A percentile compares a stretch with the other conserved stretches of the same genome.
Conservation (phyloP, 805 yeast genomes). For the Wickerhamiella azymoides region DNA sequence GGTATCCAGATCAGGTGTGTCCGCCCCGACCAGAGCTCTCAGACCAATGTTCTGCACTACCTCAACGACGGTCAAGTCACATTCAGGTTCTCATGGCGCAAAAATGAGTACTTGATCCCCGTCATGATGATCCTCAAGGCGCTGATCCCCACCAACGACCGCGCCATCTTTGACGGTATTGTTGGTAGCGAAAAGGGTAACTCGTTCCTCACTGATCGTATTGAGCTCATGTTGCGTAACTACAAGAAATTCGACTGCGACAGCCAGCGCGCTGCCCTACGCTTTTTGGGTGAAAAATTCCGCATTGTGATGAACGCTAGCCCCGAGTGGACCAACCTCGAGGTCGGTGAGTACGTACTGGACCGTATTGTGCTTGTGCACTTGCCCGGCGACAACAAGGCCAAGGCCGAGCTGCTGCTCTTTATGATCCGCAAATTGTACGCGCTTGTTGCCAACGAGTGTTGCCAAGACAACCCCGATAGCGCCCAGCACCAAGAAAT, state of each 20-base stretch:
- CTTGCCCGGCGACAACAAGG: slow-evolving; percentile 45
- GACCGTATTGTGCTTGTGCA: slow-evolving; percentile 82
- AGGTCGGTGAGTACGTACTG: slow-evolving; percentile 78
- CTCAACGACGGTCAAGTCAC: slow-evolving; percentile 92
- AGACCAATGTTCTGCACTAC: slow-evolving; percentile 93
- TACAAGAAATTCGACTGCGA: slow-evolving; percentile 69
- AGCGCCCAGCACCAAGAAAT: slow-evolving; percentile 98
- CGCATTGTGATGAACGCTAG: slow-evolving; percentile 85
- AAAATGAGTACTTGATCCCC: slow-evolving; percentile 88
- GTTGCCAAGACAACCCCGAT: slow-evolving; percentile 96
- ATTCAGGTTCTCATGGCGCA: slow-evolving; percentile 93
- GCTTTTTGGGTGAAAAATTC: slow-evolving; percentile 90
- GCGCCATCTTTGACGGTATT: slow-evolving; percentile 92
- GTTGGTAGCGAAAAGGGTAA: slow-evolving; percentile 77
- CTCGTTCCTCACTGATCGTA: slow-evolving; percentile 94
- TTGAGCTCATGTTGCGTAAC: slow-evolving; percentile 79
- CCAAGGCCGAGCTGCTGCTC: slow-evolving; percentile 73
- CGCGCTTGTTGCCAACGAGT: slow-evolving; percentile 90
- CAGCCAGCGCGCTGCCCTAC: slow-evolving; percentile 78
- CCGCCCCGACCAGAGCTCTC: slow-evolving; percentile 94
- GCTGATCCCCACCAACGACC: slow-evolving; percentile 75
- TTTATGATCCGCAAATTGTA: slow-evolving; percentile 95
- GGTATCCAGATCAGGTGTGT: slow-evolving; percentile 93
- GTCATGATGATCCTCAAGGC: slow-evolving; percentile 89
- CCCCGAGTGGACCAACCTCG: slow-evolving; percentile 75